Conservation (phyloP, 345 rosid genomes). For the Sisymbrium irio region DNA sequence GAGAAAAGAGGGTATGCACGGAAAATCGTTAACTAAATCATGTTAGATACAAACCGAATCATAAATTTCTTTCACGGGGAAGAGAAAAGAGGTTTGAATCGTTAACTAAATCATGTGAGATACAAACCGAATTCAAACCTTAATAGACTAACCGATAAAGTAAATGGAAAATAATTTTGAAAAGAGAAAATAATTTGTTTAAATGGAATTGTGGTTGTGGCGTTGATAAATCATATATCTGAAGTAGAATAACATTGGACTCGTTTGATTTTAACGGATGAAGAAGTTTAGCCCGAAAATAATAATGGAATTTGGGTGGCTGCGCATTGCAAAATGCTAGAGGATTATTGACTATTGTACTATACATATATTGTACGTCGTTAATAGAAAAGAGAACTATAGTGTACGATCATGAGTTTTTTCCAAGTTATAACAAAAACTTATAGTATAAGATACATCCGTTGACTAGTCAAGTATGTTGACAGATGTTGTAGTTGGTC, state of each 20-base stretch:
- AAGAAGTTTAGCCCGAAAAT: too few relatives aligned
- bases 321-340: not conserved
- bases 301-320: slow-evolving; percentile 13
- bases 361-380: slow-evolving; percentile 11
- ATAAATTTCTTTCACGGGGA: not conserved
- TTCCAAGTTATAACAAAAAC: too few relatives aligned
- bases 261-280: too few relatives aligned
- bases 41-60: not conserved
- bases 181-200: not conserved
- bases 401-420: not conserved
- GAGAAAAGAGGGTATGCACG: not conserved
- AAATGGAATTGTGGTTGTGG: not conserved
- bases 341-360: not conserved
- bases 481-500: slow-evolving; percentile 1
- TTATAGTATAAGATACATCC: not conserved
- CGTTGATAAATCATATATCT: not conserved
- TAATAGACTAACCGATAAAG: not conserved
- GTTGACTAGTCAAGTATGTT: slow-evolving; percentile 20
- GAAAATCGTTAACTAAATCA: not conserved
- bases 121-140: not conserved
- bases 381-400: not conserved
- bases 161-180: not conserved
- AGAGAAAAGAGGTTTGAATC: too few relatives aligned
- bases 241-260: not conserved
- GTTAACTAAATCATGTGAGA: too few relatives aligned